Evolutionary conservation across 2,329 filamentous ascomycete genomes (phyloP), one percentile per base, ranked within the genome.

Genomic region (Fusarium mangiferae): DNA sequence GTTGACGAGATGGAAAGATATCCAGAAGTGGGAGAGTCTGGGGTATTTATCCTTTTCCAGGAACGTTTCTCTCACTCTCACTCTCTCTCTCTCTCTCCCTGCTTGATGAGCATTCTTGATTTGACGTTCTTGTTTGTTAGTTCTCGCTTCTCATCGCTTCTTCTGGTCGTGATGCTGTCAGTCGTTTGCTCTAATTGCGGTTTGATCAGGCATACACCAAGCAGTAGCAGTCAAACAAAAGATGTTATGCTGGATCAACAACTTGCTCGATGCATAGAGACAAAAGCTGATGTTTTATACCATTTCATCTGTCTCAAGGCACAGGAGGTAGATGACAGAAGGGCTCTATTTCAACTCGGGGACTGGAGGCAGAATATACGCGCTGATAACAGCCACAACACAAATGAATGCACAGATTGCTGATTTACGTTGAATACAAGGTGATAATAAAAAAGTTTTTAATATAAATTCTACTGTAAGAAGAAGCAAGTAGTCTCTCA

Each of bases 41-140:
- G 24, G 41, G 38, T 58, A 63, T 70, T 70, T 74, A 67, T 75
- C 51, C 56, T 22, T 66, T 73, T 61, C 20, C 22, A 6, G 22
- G 6, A 28, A 18, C 15, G 13, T 22, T 14, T 33, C 6, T 35
- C 17, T 33, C 30, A 12, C 30, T 33, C 30, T 33, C 30, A 12
- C 4, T 33, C 30, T 33, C 30, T 33, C 13, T 26, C 11, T 41
- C 10, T 30, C 35, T 38, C n/a, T n/a, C 24, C n/a, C 18, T 33
- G 6, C 17, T 35, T 20, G 30, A 42, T 12, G 13, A 6, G 14
- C 22, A 33, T 20, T 33, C 6, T 35, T 35, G 24, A 3, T 22
- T 13, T 45, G 11, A 22, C 24, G 20, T n/a, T 35, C 5, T 10
- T 36, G 39, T 38, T 45, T 55, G 49, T 26, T 46, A 22, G n/a